Evolutionary conservation across 139 green algal species (phyloP).

Genomic region (Zygnema cylindricum): DNA sequence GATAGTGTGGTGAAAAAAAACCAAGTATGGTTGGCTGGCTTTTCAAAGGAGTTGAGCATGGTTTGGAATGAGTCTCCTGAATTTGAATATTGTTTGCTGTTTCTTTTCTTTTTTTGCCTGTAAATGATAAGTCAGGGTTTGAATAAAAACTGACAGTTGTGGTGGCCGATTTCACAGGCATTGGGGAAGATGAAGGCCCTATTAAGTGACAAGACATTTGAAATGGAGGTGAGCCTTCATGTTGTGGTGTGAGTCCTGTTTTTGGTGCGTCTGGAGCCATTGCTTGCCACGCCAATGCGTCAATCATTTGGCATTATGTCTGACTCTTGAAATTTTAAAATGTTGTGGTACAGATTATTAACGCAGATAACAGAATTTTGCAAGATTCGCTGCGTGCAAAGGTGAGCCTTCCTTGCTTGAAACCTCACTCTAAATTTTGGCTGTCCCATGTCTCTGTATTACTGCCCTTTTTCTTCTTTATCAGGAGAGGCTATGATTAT

Average conservation of each 20-base stretch:
- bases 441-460: no score
- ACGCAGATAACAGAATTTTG: constrained; percentile 58
- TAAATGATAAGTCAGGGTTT: no score
- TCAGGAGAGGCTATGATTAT: no score
- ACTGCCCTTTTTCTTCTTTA: no score
- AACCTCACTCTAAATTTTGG: no score
- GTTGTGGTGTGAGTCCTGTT: background rate
- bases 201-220: constrained; percentile 60
- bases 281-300: background rate
- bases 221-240: constrained; percentile 40
- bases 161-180: constrained; percentile 18
- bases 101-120: no score
- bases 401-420: no score
- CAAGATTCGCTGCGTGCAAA: constrained; percentile 58
- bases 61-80: background rate
- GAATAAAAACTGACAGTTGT: no score
- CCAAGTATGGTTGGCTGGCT: no score
- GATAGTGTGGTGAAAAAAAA: no score
- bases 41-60: background rate
- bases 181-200: constrained; percentile 55
- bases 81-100: background rate
- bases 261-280: background rate
- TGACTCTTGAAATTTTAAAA: background rate
- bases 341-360: constrained; percentile 41
- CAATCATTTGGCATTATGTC: background rate